Base-by-base conservation (phyloP, 1,284 basidiomycete species). In the Athelia sp. region DNA sequence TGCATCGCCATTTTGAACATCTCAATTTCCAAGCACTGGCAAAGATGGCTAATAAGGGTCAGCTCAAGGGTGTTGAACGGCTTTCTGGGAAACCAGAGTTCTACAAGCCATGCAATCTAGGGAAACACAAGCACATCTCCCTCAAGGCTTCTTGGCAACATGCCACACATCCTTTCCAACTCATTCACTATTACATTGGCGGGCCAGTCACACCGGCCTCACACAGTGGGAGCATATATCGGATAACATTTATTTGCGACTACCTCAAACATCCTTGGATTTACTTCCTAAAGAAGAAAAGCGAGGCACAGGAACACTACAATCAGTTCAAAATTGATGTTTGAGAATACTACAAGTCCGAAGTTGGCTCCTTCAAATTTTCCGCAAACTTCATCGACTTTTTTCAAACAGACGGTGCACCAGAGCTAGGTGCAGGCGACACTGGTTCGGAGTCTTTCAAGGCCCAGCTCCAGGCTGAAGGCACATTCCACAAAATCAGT, bases 201-300 rank as follows among this genome's bases (percentile, higher is more conserved):
- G 65, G 66, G 18, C 67, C 57, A 4, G 53, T 67, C 22, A 54
- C 53, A 23, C 56, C 54, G 8, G 26, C 47, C 9, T 50, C 59
- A 4, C 26, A 45, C 9, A 40, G 50, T 9, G 62, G 66, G 0
- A 49, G 54, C 32, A 26, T 51, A 0, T 71, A 66, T 47, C 65
- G 62, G 54, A 56, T 67, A 10, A 52, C 61, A 1, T 67, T 71
- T 38, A 58, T 62, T 4, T 62, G 71, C 47, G 62, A 71, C 43
- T 54, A 50, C 49, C 51, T 45, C 14, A 49, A 58, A 0, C 61
- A 56, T 35, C 49, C 54, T 4, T 56, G 56, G 53, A 42, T 66
- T 1, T 54, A 61, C 52, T 58, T 58, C 50, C 51, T 65, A 46
- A 49, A 51, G 31, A 34, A 34, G 23, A 67, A 66, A 51, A 55